Base-by-base conservation (phyloP, 345 rosid genomes). In the Arabidopsis suecica region DNA sequence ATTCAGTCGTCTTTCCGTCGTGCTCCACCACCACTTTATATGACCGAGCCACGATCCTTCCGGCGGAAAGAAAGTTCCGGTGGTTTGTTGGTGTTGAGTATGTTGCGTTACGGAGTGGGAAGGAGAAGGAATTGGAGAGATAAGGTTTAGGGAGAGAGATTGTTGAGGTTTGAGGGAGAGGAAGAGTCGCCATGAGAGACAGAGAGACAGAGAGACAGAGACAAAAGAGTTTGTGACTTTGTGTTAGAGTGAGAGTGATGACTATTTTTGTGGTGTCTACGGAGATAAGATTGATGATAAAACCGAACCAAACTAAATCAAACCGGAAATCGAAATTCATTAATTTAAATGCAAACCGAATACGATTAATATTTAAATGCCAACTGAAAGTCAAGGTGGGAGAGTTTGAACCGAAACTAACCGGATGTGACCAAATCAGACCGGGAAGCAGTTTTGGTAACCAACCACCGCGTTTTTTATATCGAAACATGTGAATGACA, bases 1-100 rank as follows among this genome's bases (percentile, higher is more conserved):
- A 82, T 68, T 88, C 96, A 20, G 92, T 95, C 50, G 78, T 63
- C 77, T 78, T 68, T 5, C 96, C 93, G 53, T 82, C 83, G 56
- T 90, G 97, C 68, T 95, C 97, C 42, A 91, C 77, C 77, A 88
- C 86, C 75, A 90, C 97, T 63, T 89, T 90, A 83, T 83, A 90
- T 12, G 90, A 79, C 56, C 73, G 73, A 5, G 80, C 83, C 2
- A 79, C 82, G 9, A 78, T 34, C 18, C 79, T 56, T 5, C 34
- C 61, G 32, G 49, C 1, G 76, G 64, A 0, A 59, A 70, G 49
- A 37, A 44, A 42, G 0, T 16, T 8, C 32, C 75, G 69, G 53
- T 42, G 42, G 3, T 5, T 63, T 22, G 40, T 13, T 37, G 34
- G 22, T 48, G 36, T 28, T 38, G 66, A 70, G 34, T 47, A 5